Conservation (phyloP, 2,329 filamentous ascomycete species). For the Monosporascus ibericus region DNA sequence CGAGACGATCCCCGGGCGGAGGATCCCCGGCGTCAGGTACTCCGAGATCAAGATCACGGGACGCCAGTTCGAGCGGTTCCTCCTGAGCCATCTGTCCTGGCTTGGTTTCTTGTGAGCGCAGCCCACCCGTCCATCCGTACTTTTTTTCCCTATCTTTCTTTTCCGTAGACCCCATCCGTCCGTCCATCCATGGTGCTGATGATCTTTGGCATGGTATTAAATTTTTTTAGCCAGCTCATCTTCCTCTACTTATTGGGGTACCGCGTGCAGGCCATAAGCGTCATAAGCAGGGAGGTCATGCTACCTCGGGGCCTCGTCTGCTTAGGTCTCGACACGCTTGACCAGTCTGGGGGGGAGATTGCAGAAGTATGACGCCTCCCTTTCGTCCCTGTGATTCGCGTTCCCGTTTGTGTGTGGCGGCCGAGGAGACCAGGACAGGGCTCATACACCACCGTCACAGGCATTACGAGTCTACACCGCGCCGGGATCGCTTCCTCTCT, state of each 20-base stretch:
- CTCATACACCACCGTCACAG: constrained; percentile 12
- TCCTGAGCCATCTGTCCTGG: constrained; percentile 65
- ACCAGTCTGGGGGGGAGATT: constrained; percentile 59
- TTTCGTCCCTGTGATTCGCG: background rate
- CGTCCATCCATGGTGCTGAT: too few relatives aligned
- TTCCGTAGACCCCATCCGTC: too few relatives aligned
- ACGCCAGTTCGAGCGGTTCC: constrained; percentile 58
- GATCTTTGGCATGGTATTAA: too few relatives aligned
- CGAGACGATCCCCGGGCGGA: constrained; percentile 8
- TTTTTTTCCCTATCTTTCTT: background rate
- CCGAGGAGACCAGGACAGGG: too few relatives aligned
- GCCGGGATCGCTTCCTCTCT: constrained; percentile 49
- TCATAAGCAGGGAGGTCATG: constrained; percentile 68
- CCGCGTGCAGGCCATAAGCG: constrained; percentile 60
- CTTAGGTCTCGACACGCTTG: constrained; percentile 62
- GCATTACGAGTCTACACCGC: constrained; percentile 44
- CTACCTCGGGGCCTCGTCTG: constrained; percentile 64
- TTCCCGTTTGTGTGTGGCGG: background rate
- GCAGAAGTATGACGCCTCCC: constrained; percentile 28
- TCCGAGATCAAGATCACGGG: constrained; percentile 69
- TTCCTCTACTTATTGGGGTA: constrained; percentile 54
- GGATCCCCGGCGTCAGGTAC: constrained; percentile 60
- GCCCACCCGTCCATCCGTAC: too few relatives aligned
- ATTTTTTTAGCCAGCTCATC: constrained; percentile 48
- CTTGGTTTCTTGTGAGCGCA: constrained; percentile 51